Base-by-base conservation (phyloP, 345 rosid species). In the Leavenworthia alabamica region DNA sequence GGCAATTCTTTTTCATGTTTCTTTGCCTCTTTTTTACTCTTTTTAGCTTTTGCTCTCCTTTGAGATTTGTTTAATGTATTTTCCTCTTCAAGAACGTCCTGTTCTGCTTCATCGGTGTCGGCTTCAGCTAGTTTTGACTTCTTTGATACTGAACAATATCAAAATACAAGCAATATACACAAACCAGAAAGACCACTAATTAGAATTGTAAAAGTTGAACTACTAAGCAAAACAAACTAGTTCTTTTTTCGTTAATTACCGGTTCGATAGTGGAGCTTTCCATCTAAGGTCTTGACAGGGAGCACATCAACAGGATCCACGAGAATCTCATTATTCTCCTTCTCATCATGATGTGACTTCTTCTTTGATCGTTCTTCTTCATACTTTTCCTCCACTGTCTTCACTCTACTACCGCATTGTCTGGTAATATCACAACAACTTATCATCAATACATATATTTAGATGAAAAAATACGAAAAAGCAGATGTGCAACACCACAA, bases 281-380 rank as follows among this genome's bases (percentile, higher is more conserved):
- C 99, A 59, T 83, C 96, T 65, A 86, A 76, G 29, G 79, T 78
- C 78, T 90, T 90, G 42, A 93, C 78, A 6, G 99, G 99, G 28
- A 93, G 92, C 4, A 86, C 81, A 62, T 93, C 97, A 31, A 87
- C 86, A 42, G 78, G 85, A 70, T 84, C 92, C 56, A 84, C 80
- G 46, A 73, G 54, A 24, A 70, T 48, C 61, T 19, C 82, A 13
- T 14, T 46, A 7, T 60, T 75, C 78, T 47, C 84, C 15, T 71
- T 76, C 46, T 78, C 80, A 48, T 81, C 77, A 65, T 60, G 56
- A 31, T 39, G 49, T 4, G 70, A 19, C 71, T 74, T 86, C 75
- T 73, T 83, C 68, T 66, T 70, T 48, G 71, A 46, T 46, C 94
- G 65, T 43, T 78, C 78, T 79, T 90, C 90, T 79, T 90, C 85